Evolutionary conservation across 495 filamentous ascomycete species (phyloP).

Genomic region (Polyplosphaeria fusca): DNA sequence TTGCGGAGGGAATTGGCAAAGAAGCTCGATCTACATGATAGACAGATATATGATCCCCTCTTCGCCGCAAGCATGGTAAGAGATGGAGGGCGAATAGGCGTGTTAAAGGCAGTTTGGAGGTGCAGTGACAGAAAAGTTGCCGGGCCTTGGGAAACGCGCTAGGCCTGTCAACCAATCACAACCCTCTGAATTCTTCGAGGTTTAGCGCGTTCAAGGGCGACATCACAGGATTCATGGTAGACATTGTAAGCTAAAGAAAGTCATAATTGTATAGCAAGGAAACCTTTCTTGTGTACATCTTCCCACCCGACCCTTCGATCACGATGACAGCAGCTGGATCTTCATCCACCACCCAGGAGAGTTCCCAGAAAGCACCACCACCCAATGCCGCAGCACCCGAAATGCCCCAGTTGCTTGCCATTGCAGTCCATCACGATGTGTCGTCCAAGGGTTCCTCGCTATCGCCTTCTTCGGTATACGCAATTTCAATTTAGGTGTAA

Average conservation of each 20-base stretch:
- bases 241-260: constrained; percentile 27
- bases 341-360: constrained; percentile 29
- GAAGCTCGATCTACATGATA: constrained; percentile 29
- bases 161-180: constrained; percentile 10
- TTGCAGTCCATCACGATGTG: constrained; percentile 1
- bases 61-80: constrained; percentile 25
- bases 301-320: neutral
- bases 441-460: neutral
- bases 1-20: no score
- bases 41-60: constrained; percentile 16
- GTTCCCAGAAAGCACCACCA: constrained; percentile 21
- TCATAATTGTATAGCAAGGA: constrained; percentile 18
- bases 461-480: neutral
- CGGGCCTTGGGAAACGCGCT: neutral
- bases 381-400: neutral
- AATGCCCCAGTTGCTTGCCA: constrained; percentile 16
- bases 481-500: constrained; percentile 29
- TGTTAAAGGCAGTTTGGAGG: neutral
- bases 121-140: constrained; percentile 15
- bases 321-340: constrained; percentile 13
- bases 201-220: no score
- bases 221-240: no score
- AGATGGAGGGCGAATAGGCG: neutral
- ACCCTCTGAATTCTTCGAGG: neutral
- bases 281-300: constrained; percentile 6